These are phyloP conservation scores for Lathyrus oleraceus DNA, from an alignment of 306 rosid species.

Conservation along the genomic window DNA sequence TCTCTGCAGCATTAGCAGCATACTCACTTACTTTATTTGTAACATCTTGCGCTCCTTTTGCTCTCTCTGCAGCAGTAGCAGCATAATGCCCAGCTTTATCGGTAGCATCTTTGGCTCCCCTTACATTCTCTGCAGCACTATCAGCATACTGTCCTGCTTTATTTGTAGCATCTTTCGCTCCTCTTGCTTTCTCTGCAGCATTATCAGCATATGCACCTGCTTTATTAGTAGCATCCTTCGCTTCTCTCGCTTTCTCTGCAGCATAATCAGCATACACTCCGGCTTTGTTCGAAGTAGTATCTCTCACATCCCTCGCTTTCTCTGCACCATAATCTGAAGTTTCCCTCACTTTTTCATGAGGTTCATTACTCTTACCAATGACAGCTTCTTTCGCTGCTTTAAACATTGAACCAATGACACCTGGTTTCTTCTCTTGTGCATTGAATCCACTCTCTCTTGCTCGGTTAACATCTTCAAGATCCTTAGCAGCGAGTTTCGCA, in stretches of 20 bases:
- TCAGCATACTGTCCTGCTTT: no score
- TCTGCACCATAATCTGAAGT: background rate
- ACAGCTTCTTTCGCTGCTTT: conserved; percentile 68
- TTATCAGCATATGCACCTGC: conserved; percentile 22
- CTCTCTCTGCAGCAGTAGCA: conserved; percentile 14
- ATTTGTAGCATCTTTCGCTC: conserved; percentile 6
- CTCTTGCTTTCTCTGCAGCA: conserved; percentile 17
- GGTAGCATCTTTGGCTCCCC: background rate
- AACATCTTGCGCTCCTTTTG: conserved; percentile 21
- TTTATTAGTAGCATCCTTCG: conserved; percentile 30
- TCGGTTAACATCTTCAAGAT: conserved; percentile 57
- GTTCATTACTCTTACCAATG: conserved; percentile 52
- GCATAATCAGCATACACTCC: conserved; percentile 26
- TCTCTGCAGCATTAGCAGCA: background rate
- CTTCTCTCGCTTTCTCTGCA: conserved; percentile 22
- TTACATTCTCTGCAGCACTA: no score
- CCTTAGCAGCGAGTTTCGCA: conserved; percentile 59
- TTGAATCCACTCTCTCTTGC: conserved; percentile 16
- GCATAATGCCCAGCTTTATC: conserved; percentile 24
- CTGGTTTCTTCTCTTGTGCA: conserved; percentile 35
- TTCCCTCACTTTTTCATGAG: background rate
- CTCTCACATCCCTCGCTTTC: no score
- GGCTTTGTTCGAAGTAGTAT: background rate
- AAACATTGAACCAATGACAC: conserved; percentile 52
- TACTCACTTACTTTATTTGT: conserved; percentile 27